Conservation (phyloP, 768 basidiomycete genomes). For the Podaxis mareebaensis region DNA sequence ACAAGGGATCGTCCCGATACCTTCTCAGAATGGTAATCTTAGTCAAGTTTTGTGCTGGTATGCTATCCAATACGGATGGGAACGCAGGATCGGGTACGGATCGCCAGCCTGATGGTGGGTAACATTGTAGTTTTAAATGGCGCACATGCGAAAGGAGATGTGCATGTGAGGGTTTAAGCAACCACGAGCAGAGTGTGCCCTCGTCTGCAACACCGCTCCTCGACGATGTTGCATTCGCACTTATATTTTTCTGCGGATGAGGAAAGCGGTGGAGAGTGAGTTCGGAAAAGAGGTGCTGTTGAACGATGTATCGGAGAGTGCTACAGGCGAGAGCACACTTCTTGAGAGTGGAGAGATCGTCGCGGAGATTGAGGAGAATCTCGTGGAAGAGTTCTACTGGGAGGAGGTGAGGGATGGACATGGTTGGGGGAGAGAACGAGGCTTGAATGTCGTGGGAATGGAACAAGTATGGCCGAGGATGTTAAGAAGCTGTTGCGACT, state of each 20-base stretch:
- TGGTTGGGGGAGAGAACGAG: neutral
- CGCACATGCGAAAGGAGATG: conserved; percentile 14
- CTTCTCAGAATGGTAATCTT: conserved; percentile 14
- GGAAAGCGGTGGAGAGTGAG: conserved; percentile 7
- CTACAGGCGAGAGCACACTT: conserved; percentile 4
- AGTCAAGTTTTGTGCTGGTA: conserved; percentile 5
- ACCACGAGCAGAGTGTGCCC: conserved; percentile 2
- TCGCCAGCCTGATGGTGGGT: neutral
- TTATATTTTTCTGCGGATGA: neutral
- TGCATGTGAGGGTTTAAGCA: conserved; percentile 2
- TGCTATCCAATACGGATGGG: neutral
- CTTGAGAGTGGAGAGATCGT: conserved; percentile 8
- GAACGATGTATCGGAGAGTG: conserved; percentile 10
- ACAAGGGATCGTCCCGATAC: conserved; percentile 8
- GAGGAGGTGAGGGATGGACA: neutral
- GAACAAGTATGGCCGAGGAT: neutral
- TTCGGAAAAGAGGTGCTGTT: conserved; percentile 12
- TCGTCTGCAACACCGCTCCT: neutral
- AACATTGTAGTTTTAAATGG: conserved; percentile 10
- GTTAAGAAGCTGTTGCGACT: no score
- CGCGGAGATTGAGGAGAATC: neutral
- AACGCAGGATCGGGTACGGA: conserved; percentile 11
- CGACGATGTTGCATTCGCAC: neutral
- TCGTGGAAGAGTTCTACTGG: conserved; percentile 14
- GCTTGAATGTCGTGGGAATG: conserved; percentile 2